Percentiles rank a stretch among this genome's conserved stretches.
Conservation (phyloP, 2,329 filamentous ascomycete species). For the Clarireedia paspali region DNA sequence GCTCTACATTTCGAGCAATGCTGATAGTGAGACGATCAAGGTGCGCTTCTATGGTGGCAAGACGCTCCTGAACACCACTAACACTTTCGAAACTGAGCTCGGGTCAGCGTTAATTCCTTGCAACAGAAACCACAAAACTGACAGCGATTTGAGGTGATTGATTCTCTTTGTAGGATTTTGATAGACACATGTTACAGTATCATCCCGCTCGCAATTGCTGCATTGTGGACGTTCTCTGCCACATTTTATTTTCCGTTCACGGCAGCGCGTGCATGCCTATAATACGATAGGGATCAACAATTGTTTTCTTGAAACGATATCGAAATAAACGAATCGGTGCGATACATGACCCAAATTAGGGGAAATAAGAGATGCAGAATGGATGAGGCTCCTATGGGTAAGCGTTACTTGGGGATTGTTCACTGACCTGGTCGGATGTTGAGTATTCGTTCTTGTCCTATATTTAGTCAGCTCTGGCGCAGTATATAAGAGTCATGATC, state of each 20-base stretch:
- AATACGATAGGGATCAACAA: not conserved
- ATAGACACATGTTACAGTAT: constrained; percentile 9
- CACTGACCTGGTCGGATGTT: not conserved
- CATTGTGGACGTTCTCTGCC: constrained; percentile 4
- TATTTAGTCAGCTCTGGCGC: not conserved
- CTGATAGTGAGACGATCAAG: constrained; percentile 5
- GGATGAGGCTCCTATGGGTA: not conserved
- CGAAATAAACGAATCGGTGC: not conserved
- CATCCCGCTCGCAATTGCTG: constrained; percentile 7
- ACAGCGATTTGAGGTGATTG: constrained; percentile 9
- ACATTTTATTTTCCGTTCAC: constrained; percentile 8
- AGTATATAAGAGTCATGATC: not conserved
- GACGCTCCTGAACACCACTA: constrained; percentile 1
- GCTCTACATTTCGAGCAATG: not conserved
- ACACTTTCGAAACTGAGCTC: constrained; percentile 4
- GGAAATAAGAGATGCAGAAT: not conserved
- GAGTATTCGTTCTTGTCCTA: not conserved
- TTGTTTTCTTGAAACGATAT: not conserved
- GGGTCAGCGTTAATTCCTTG: not conserved
- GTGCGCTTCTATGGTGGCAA: constrained; percentile 6
- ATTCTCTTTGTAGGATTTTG: constrained; percentile 8
- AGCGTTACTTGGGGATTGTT: not conserved
- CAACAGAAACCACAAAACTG: not conserved
- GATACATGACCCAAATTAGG: not conserved
- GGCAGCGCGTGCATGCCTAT: constrained; percentile 6